Percentiles rank a stretch among this genome's conserved stretches.
phyloP scores from a whole-genome alignment of 2,329 filamentous ascomycete genomes.

The Xylaria sp. region DNA sequence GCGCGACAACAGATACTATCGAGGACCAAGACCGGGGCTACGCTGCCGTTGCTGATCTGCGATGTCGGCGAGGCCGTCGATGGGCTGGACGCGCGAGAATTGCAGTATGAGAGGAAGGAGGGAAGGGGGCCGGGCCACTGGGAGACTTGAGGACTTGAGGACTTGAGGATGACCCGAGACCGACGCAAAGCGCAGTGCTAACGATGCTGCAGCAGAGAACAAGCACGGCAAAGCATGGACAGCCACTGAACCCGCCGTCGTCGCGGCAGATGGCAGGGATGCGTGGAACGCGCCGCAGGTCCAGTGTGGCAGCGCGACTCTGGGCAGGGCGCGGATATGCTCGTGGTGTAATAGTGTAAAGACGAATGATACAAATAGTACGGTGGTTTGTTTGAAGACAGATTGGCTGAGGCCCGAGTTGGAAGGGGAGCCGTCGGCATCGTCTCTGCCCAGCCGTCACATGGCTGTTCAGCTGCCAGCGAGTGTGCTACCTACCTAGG shows the following conservation, averaged over 20 bases:
- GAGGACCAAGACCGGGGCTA: not conserved
- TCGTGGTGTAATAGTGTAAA: slow-evolving; percentile 9
- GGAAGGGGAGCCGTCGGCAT: slow-evolving; percentile 27
- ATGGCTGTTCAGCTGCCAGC: slow-evolving; percentile 15
- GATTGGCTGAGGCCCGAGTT: slow-evolving; percentile 25
- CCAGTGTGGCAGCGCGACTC: slow-evolving; percentile 14
- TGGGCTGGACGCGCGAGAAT: not conserved
- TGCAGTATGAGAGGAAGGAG: not conserved
- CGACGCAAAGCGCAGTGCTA: slow-evolving; percentile 33
- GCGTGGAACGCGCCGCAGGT: slow-evolving; percentile 5
- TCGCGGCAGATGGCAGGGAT: slow-evolving; percentile 3
- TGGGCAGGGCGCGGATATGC: slow-evolving; percentile 17
- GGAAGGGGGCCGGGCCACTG: too few species aligned
- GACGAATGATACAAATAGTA: slow-evolving; percentile 29
- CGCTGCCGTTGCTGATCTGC: not conserved
- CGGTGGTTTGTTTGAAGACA: slow-evolving; percentile 25
- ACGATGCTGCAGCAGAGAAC: slow-evolving; percentile 16
- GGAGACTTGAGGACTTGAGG: not conserved
- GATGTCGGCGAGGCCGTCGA: slow-evolving; percentile 1
- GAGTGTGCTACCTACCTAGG: not conserved
- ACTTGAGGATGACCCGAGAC: not conserved
- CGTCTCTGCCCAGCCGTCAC: slow-evolving; percentile 22
- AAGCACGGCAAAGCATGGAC: slow-evolving; percentile 15
- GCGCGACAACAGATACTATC: not conserved
- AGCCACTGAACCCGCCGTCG: slow-evolving; percentile 1